Evolutionary conservation across 108 stramenopile genomes (phyloP).

Genomic region (Parietichytrium sp.): DNA sequence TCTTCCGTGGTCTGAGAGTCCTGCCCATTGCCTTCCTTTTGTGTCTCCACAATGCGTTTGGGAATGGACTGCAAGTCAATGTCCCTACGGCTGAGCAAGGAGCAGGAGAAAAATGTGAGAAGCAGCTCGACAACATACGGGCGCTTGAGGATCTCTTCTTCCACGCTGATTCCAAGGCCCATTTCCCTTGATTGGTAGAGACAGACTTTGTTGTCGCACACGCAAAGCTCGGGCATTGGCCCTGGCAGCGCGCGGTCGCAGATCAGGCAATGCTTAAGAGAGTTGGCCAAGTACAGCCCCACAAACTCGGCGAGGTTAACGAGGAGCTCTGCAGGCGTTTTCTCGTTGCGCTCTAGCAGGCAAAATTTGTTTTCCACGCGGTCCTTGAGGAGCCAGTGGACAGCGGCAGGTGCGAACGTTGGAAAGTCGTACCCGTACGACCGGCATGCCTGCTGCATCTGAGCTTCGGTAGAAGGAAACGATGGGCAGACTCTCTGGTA

Average conservation of each 20-base stretch:
- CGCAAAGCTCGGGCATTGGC: not conserved
- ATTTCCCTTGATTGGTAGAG: conserved; percentile 19
- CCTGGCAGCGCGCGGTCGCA: not conserved
- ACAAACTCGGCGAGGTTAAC: not conserved
- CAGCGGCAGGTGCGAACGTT: not conserved
- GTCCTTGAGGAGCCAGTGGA: conserved; percentile 29
- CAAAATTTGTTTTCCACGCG: conserved; percentile 7
- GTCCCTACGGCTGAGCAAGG: not conserved
- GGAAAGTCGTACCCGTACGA: not conserved
- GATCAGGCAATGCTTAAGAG: conserved; percentile 17
- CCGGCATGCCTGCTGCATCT: not conserved
- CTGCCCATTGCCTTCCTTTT: not conserved
- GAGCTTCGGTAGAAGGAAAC: not conserved
- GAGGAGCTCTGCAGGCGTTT: conserved; percentile 15
- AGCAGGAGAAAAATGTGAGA: conserved; percentile 34
- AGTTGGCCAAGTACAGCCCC: not conserved
- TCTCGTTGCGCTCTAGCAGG: not conserved
- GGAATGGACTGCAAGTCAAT: conserved; percentile 30
- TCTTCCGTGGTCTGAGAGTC: not conserved
- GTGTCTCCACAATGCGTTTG: not conserved
- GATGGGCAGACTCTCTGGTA: not conserved
- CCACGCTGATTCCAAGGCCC: conserved; percentile 11
- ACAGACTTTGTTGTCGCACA: not conserved
- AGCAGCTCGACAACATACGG: conserved; percentile 27
- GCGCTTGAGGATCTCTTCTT: conserved; percentile 25